phyloP scores from a whole-genome alignment of 2,329 filamentous ascomycete species.

The Hypoxylon rubiginosum region DNA sequence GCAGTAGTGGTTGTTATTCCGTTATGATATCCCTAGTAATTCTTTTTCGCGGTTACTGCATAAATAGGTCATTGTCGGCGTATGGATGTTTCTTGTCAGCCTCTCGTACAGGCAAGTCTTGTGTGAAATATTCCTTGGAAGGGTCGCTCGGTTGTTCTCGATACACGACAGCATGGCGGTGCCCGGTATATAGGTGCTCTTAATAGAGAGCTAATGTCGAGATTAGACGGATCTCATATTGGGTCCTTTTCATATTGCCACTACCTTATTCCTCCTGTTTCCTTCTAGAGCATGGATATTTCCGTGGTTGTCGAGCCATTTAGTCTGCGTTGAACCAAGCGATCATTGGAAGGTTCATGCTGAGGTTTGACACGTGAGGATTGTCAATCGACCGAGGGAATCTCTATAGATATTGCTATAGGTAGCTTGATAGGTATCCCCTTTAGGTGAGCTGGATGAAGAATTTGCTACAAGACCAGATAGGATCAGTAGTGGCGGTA shows the following conservation, averaged over 20 bases:
- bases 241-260: background rate
- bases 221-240: background rate
- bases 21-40: slow-evolving; percentile 37
- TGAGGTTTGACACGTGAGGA: background rate
- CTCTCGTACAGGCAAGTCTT: slow-evolving; percentile 1
- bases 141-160: slow-evolving; percentile 3
- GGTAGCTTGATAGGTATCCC: too few species aligned
- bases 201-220: slow-evolving; percentile 33
- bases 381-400: background rate
- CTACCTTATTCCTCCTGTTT: background rate
- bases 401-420: background rate
- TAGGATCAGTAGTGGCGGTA: too few species aligned
- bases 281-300: too few species aligned
- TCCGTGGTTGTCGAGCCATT: background rate
- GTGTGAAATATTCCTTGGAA: slow-evolving; percentile 4
- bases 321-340: background rate
- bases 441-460: too few species aligned
- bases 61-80: slow-evolving; percentile 25
- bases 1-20: slow-evolving; percentile 12
- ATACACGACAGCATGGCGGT: slow-evolving; percentile 15
- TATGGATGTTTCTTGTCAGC: slow-evolving; percentile 14
- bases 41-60: slow-evolving; percentile 37
- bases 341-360: too few species aligned
- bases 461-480: too few species aligned
- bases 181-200: slow-evolving; percentile 15